Percentiles rank a stretch among this genome's conserved stretches.
Evolutionary conservation across 148 eudicot species (phyloP).

Genomic region (Silene conica): DNA sequence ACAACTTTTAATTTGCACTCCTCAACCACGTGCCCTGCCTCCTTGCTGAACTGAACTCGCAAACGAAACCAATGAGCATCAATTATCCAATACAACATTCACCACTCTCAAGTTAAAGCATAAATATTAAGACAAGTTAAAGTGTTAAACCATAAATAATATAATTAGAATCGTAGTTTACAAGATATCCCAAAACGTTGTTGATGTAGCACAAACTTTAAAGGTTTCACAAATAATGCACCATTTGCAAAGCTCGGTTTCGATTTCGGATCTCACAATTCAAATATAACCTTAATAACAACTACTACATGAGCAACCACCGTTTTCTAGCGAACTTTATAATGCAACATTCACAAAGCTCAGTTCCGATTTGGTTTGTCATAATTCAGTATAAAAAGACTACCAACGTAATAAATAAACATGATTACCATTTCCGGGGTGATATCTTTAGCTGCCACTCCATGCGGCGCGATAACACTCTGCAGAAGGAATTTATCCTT

Average conservation of each 20-base stretch:
- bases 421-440: conserved; percentile 62
- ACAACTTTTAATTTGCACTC: conserved; percentile 74
- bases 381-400: neutral
- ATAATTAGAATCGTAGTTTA: neutral
- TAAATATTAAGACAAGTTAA: too few relatives aligned
- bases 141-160: neutral
- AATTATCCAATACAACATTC: neutral
- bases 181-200: neutral
- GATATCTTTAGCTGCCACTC: conserved; percentile 50
- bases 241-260: neutral
- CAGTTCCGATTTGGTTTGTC: too few relatives aligned
- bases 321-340: too few relatives aligned
- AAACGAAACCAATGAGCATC: conserved; percentile 13
- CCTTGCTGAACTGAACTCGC: conserved; percentile 58
- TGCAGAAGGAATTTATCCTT: conserved; percentile 83
- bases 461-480: conserved; percentile 50
- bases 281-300: neutral
- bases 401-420: neutral
- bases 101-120: neutral
- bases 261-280: neutral
- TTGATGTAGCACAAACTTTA: neutral
- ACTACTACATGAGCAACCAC: neutral
- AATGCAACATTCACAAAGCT: too few relatives aligned
- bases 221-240: neutral
- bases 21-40: conserved; percentile 58